These are phyloP conservation scores for Cercospora zeae-maydis DNA, from an alignment of 2,329 filamentous ascomycete genomes.

Conservation along the genomic window DNA sequence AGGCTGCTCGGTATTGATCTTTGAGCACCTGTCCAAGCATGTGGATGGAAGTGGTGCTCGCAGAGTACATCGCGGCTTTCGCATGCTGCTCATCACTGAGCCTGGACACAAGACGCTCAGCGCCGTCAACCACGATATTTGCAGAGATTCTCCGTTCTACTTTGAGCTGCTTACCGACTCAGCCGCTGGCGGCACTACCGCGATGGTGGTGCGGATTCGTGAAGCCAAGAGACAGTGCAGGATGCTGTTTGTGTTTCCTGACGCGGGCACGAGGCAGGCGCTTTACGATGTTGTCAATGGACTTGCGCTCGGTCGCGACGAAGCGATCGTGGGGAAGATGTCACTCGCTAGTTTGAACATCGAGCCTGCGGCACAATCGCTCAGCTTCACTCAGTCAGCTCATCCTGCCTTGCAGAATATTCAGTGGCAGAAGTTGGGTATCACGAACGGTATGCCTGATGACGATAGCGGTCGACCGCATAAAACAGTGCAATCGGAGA, in stretches of 20 bases:
- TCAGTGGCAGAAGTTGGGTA: conserved; percentile 63
- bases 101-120: conserved; percentile 73
- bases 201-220: conserved; percentile 67
- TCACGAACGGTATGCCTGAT: conserved; percentile 67
- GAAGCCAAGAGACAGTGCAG: conserved; percentile 63
- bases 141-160: conserved; percentile 64
- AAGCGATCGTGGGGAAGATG: conserved; percentile 68
- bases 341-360: conserved; percentile 64
- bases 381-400: conserved; percentile 40
- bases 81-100: conserved; percentile 73
- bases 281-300: conserved; percentile 73
- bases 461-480: conserved; percentile 55
- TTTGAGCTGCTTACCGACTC: conserved; percentile 65
- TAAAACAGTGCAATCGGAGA: conserved; percentile 71
- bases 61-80: conserved; percentile 72
- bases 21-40: conserved; percentile 66
- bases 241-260: conserved; percentile 73
- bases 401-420: conserved; percentile 44
- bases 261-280: conserved; percentile 65
- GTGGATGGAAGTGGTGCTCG: conserved; percentile 69
- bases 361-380: conserved; percentile 52
- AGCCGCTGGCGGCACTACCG: conserved; percentile 63
- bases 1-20: conserved; percentile 69
- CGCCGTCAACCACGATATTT: conserved; percentile 67
- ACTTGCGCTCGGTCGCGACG: conserved; percentile 63